These are phyloP conservation scores for Sugiyamaella castrensis DNA, from an alignment of 1,139 yeast species.

Conservation along the genomic window DNA sequence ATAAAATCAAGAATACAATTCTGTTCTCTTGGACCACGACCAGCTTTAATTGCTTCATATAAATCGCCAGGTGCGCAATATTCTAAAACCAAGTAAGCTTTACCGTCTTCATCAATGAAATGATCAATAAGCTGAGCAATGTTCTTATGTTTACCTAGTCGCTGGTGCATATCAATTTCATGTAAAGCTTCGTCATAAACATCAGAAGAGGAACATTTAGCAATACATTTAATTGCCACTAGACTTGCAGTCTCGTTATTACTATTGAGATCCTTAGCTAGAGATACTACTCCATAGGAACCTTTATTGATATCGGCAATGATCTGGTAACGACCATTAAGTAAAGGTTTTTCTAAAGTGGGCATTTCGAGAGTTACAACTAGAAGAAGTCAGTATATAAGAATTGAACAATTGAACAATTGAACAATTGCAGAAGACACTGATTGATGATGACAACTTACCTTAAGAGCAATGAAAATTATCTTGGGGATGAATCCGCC, in stretches of 20 bases:
- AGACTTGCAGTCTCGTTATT: constrained; percentile 42
- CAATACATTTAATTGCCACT: constrained; percentile 83
- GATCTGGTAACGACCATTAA: constrained; percentile 57
- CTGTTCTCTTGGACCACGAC: constrained; percentile 58
- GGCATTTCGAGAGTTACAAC: neutral
- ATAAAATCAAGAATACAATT: constrained; percentile 75
- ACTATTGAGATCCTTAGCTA: constrained; percentile 65
- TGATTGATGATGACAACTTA: too few species aligned
- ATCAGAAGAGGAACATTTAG: constrained; percentile 22
- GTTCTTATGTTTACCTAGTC: constrained; percentile 50
- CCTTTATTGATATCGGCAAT: constrained; percentile 86
- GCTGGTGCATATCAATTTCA: constrained; percentile 70
- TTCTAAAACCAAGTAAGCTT: constrained; percentile 67
- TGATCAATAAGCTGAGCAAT: constrained; percentile 64
- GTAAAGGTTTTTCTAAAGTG: constrained; percentile 5
- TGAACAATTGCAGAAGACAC: neutral
- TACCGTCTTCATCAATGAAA: constrained; percentile 58
- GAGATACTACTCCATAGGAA: constrained; percentile 86
- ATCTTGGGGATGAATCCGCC: too few species aligned
- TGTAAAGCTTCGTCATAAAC: constrained; percentile 59
- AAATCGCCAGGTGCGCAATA: constrained; percentile 90
- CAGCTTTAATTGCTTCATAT: constrained; percentile 85
- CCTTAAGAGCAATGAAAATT: too few species aligned
- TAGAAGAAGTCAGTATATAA: too few species aligned
- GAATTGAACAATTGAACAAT: neutral